Base-by-base conservation (phyloP, 352 stramenopile genomes). In the Plasmopara muralis region DNA sequence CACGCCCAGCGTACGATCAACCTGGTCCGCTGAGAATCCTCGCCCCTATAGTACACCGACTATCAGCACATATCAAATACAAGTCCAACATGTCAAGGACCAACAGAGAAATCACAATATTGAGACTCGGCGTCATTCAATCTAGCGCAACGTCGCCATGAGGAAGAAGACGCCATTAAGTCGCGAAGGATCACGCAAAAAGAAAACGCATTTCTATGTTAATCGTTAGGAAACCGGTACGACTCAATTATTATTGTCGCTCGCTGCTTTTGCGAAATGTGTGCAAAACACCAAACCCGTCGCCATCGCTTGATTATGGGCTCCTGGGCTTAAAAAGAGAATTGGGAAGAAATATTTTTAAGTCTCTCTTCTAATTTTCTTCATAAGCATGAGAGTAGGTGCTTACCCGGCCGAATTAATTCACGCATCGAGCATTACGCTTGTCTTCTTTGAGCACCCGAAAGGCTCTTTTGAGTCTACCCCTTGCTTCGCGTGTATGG, bases 241-340 rank as follows among this genome's bases (percentile, higher is more conserved):
- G 33, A 14, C 12, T 15, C 14, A 41, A 41, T 13, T 18, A n/a
- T 14, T 41, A 15, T 41, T 8, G 14, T 16, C 1, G n/a, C 8
- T 6, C 37, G 20, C n/a, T n/a, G n/a, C n/a, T n/a, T n/a, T 43
- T 90, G 80, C 47, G 80, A 88, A 45, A 90, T 90, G 80, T 90
- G 20, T 25, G 77, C 50, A 68, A 68, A 41, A 87, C 77, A 0
- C 33, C 72, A 9, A 83, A 87, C 50, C 77, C 77, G 13, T 68
- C 51, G 4, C 58, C 66, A 18, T 43, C 65, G 9, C 34, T 42
- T 16, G 14, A 29, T 6, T 15, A 14, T 25, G 20, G 5, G 40
- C 52, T 2, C 53, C 53, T 88, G 79, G 40, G 66, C 77, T 25
- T 25, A 25, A 25, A 25, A 3, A 3, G 20, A 25, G 20, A 25